A percentile compares a stretch with the other conserved stretches of the same genome.
Conservation (phyloP, 2,329 filamentous ascomycete species). For the Colletotrichum acutatum region DNA sequence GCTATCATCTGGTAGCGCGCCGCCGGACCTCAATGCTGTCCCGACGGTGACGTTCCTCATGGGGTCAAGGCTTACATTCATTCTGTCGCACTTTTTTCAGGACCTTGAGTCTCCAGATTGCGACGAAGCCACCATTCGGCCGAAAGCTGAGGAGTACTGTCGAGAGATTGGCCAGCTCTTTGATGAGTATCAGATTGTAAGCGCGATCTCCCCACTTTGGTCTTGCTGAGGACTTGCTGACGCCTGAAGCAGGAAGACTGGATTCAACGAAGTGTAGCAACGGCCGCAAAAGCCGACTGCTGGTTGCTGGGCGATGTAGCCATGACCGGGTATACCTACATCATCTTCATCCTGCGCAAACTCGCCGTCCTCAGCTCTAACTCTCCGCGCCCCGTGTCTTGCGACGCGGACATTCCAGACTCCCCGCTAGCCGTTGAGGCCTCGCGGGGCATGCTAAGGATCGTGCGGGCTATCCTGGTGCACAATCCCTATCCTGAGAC, state of each 20-base stretch:
- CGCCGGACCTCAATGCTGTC: constrained; percentile 36
- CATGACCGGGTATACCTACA: constrained; percentile 43
- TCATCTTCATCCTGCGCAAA: constrained; percentile 47
- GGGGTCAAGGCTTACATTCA: constrained; percentile 42
- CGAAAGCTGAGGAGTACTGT: constrained; percentile 43
- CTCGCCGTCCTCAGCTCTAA: constrained; percentile 37
- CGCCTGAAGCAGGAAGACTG: constrained; percentile 38
- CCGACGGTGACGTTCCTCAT: constrained; percentile 42
- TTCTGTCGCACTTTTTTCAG: constrained; percentile 44
- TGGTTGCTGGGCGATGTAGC: constrained; percentile 44
- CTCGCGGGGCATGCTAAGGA: constrained; percentile 38
- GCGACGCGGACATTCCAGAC: constrained; percentile 43
- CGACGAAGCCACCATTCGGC: constrained; percentile 38
- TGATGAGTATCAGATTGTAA: constrained; percentile 41
- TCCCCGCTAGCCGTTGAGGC: constrained; percentile 43
- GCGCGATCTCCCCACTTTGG: no score
- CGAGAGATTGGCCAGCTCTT: constrained; percentile 42
- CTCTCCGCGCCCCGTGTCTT: constrained; percentile 41
- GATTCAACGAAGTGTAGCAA: constrained; percentile 36
- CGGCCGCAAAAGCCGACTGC: constrained; percentile 35
- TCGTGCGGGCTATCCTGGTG: constrained; percentile 37
- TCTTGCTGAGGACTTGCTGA: no score
- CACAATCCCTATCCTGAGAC: constrained; percentile 40
- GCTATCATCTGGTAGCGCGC: constrained; percentile 39
- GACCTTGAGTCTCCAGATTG: constrained; percentile 10